phyloP scores from a whole-genome alignment of 2,329 filamentous ascomycete genomes.

The Fonsecaea pedrosoi region DNA sequence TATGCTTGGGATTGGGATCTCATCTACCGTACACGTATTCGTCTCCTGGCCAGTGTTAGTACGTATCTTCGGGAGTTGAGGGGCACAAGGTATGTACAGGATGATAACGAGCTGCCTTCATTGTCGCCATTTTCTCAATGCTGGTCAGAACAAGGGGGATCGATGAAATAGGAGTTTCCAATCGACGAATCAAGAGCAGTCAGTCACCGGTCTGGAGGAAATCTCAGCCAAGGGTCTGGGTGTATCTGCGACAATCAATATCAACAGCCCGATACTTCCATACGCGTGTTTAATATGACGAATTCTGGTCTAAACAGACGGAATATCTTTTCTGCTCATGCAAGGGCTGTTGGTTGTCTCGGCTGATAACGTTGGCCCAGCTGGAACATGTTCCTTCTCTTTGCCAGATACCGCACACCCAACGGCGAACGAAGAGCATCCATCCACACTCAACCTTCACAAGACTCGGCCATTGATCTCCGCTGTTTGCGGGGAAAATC shows the following conservation, averaged over 20 bases:
- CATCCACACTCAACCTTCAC: neutral
- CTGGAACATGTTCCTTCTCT: neutral
- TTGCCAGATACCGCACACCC: neutral
- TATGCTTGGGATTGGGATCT: constrained; percentile 17
- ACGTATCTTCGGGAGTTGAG: neutral
- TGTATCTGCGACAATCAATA: too few species aligned
- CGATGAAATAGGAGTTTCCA: neutral
- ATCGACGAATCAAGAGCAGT: neutral
- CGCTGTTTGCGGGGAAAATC: neutral
- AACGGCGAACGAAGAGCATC: neutral
- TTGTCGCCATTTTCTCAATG: constrained; percentile 6
- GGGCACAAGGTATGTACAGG: neutral
- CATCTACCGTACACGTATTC: constrained; percentile 13
- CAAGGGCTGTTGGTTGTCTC: neutral
- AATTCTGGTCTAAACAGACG: too few species aligned
- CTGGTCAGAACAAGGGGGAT: neutral
- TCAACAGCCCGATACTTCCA: too few species aligned
- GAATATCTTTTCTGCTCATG: too few species aligned
- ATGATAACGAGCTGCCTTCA: constrained; percentile 21
- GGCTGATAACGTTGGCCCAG: neutral
- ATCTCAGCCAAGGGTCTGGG: too few species aligned
- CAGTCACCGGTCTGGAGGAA: too few species aligned
- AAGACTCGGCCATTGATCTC: neutral
- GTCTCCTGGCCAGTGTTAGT: constrained; percentile 7
- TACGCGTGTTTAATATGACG: too few species aligned